Evolutionary conservation across 176 grass and related monocot species (phyloP).

Genomic region (Hordeum marinum): DNA sequence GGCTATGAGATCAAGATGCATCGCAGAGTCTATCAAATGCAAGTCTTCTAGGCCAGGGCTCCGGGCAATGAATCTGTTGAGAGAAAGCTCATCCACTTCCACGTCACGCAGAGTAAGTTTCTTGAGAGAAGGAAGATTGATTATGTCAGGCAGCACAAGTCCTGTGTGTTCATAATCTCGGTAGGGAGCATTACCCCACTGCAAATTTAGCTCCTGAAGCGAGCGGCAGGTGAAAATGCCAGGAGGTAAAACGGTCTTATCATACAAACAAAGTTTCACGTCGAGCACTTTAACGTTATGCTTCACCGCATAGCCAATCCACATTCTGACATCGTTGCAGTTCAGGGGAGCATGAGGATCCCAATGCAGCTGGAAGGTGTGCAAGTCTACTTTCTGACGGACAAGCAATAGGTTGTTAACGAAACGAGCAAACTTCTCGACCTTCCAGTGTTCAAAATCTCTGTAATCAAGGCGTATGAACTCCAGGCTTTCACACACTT

Average conservation of each 20-base stretch:
- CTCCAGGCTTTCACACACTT: background rate
- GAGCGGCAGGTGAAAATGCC: slow-evolving; percentile 31
- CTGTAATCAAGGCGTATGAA: slow-evolving; percentile 1
- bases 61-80: background rate
- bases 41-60: slow-evolving; percentile 24
- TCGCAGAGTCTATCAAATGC: slow-evolving; percentile 15
- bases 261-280: background rate
- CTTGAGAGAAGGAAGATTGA: slow-evolving; percentile 27
- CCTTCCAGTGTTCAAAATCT: slow-evolving; percentile 7
- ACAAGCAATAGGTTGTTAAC: slow-evolving; percentile 27
- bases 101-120: slow-evolving; percentile 17
- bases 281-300: slow-evolving; percentile 34
- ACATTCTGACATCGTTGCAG: slow-evolving; percentile 20
- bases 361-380: slow-evolving; percentile 20
- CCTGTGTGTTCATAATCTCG: background rate
- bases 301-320: slow-evolving; percentile 32
- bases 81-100: background rate
- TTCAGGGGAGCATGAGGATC: background rate
- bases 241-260: slow-evolving; percentile 1
- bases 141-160: slow-evolving; percentile 12
- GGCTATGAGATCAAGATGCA: background rate
- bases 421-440: slow-evolving; percentile 14
- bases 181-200: background rate
- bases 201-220: slow-evolving; percentile 30
- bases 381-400: slow-evolving; percentile 8